Evolutionary conservation across 2,329 filamentous ascomycete species (phyloP), one percentile per base, ranked within the genome.

Genomic region (Trichophyton verrucosum): DNA sequence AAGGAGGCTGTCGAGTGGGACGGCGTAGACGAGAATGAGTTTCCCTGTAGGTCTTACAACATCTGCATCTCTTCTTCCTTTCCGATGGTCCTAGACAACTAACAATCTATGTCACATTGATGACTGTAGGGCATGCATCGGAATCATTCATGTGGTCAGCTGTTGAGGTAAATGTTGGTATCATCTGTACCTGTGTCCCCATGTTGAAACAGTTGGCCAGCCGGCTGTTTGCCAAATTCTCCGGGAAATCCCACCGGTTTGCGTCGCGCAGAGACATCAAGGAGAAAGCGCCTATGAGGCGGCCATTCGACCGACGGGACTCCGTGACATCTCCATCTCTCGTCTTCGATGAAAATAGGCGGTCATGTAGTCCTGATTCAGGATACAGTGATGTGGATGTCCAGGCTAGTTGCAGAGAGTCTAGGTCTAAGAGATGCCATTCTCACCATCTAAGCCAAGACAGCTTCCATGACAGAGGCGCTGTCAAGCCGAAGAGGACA

Each of bases 81-180:
- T 13, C 33, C 33, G 33, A 38, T 38, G 33, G 11, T 38, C 11
- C 11, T 9, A 38, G 38, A 44, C 2, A 17, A n/a, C 57, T 58
- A 59, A 5, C 24, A 20, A 8, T 11, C 3, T n/a, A 57, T 47
- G 11, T 30, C 27, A 30, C 27, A 30, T 30, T 8, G 7, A 47
- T 47, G 3, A 27, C 33, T 67, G 75, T 81, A 60, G 89, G 84
- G 85, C 91, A 92, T 69, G 88, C 89, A 0, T 89, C 89, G 0
- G 76, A 91, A 3, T 89, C 89, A 0, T 86, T 95, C 69, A 92
- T 96, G 88, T 97, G 91, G 92, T 92, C 88, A 15, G 88, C 87
- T 11, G 85, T 96, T 60, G 91, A 96, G 72, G 90, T 96, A 69
- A 94, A 95, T 65, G 79, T 95, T 1, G 91, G 90, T 17, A 91